Evolutionary conservation across 2,329 filamentous ascomycete genomes (phyloP).

Genomic region (Alternaria gansuensis): DNA sequence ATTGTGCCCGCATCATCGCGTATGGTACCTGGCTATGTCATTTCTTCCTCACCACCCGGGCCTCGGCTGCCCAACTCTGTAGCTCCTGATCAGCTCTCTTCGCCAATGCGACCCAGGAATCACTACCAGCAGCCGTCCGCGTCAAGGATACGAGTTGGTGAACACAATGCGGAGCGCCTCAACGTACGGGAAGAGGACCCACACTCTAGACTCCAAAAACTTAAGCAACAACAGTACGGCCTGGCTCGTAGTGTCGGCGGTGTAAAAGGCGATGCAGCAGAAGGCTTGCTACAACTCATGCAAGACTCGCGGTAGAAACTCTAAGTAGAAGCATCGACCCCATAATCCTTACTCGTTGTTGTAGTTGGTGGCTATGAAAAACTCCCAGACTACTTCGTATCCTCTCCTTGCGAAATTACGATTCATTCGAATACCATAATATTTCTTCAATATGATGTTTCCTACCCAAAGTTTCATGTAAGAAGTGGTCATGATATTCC

Average conservation of each 20-base stretch:
- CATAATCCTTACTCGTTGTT: background rate
- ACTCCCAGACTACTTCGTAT: background rate
- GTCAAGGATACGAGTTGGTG: constrained; percentile 22
- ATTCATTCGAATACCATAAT: background rate
- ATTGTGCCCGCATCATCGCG: constrained; percentile 51
- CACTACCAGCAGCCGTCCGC: constrained; percentile 27
- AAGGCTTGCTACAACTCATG: constrained; percentile 62
- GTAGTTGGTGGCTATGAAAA: background rate
- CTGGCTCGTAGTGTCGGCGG: constrained; percentile 55
- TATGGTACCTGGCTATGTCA: constrained; percentile 42
- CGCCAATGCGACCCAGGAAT: constrained; percentile 24
- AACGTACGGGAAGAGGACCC: constrained; percentile 29
- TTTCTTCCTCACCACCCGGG: constrained; percentile 44
- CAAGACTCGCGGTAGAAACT: constrained; percentile 32
- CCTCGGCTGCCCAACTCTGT: constrained; percentile 27
- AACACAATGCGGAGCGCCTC: constrained; percentile 29
- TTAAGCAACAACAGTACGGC: constrained; percentile 40
- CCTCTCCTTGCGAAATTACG: constrained; percentile 3
- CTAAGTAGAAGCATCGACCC: background rate
- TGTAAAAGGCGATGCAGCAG: constrained; percentile 61
- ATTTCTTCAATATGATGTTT: background rate
- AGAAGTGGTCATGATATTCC: background rate
- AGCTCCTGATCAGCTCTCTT: constrained; percentile 35
- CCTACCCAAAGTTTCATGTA: background rate
- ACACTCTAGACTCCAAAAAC: constrained; percentile 36